Evolutionary conservation across 2,329 filamentous ascomycete species (phyloP), one percentile per base, ranked within the genome.

Genomic region (Xylariaceae sp.): DNA sequence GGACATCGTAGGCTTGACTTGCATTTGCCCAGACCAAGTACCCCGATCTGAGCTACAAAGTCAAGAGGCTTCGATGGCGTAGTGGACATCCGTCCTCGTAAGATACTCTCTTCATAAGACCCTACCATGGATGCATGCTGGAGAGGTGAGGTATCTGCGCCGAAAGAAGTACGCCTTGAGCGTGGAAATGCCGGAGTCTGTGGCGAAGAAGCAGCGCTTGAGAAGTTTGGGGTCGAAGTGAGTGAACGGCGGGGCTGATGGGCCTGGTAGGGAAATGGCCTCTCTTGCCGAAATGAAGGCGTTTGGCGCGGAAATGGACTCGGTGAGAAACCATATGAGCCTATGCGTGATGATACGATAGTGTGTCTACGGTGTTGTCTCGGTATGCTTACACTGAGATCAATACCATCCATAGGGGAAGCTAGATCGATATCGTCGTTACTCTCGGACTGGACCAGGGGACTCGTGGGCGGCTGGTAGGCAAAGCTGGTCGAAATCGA

Each of bases 111-210:
- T 64, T 98, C 93, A 54, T 96, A 98, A 2, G 91, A 96, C 2
- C 93, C 93, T 2, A 97, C 91, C 86, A 98, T 94, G 3, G 90
- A 90, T 8, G 91, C 90, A 64, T 94, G 89, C 42, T 91, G 87
- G 19, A 93, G 69, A 3, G 88, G 84, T 3, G 88, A 89, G 3
- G 73, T 68, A 34, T 95, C 90, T 0, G 84, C 81, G 13, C 79
- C 76, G 34, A 87, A 71, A 0, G 90, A 96, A 0, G 84, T 82
- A 8, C 78, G 71, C 33, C 89, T 75, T 3, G 79, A 70, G 3
- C 75, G 72, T 8, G 76, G 56, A 34, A 74, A 64, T 1, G 66
- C 65, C 1, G 76, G 71, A 4, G 73, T 73, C 38, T 77, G 72
- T 13, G 78, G 71, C 17, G 71, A 70, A 22, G 67, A 59, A 13